Percentiles rank a stretch among this genome's conserved stretches.
These are phyloP conservation scores for Juglanconis sp. DNA, from an alignment of 2,329 filamentous ascomycete genomes.

Conservation along the genomic window DNA sequence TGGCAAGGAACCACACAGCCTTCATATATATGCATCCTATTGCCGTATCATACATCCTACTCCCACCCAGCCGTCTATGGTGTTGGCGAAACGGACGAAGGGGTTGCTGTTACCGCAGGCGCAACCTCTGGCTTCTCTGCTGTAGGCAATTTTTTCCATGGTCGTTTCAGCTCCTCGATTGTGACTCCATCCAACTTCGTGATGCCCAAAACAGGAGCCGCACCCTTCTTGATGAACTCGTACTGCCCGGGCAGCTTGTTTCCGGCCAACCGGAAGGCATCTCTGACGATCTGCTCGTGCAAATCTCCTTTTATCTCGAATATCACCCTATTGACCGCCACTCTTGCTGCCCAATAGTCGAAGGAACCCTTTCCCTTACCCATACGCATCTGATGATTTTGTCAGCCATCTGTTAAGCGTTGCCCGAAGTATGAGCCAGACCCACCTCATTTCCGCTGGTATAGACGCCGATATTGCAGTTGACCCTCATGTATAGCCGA, in stretches of 20 bases:
- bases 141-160: constrained; percentile 63
- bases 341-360: constrained; percentile 90
- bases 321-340: constrained; percentile 85
- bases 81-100: constrained; percentile 31
- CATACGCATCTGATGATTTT: constrained; percentile 71
- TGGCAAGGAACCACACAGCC: neutral
- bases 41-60: constrained; percentile 19
- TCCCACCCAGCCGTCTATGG: constrained; percentile 26
- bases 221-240: constrained; percentile 92
- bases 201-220: constrained; percentile 84
- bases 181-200: constrained; percentile 84
- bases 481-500: constrained; percentile 84
- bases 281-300: constrained; percentile 90
- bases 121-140: constrained; percentile 33
- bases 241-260: constrained; percentile 91
- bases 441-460: constrained; percentile 86
- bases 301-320: constrained; percentile 90
- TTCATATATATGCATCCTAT: constrained; percentile 3
- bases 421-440: neutral
- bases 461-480: constrained; percentile 92
- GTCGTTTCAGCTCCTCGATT: constrained; percentile 76
- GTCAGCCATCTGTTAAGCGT: neutral
- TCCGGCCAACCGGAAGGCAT: constrained; percentile 90
- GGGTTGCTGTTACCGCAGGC: constrained; percentile 27
- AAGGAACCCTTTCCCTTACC: constrained; percentile 98